These are phyloP conservation scores for Spathaspora hagerdaliae DNA, from an alignment of 805 yeast species.

Conservation along the genomic window DNA sequence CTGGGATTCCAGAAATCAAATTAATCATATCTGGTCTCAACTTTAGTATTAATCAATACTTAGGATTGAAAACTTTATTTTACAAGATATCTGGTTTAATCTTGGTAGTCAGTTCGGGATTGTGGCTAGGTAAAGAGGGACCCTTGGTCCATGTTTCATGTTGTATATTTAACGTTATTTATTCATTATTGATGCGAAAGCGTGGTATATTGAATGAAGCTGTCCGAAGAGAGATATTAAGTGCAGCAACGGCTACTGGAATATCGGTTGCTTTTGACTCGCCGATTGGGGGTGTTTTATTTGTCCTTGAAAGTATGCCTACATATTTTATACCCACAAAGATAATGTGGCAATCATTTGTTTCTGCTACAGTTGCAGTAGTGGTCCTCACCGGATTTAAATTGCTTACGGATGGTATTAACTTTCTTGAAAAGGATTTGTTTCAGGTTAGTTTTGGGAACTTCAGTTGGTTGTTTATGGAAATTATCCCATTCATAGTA, in stretches of 20 bases:
- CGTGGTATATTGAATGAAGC: slow-evolving; percentile 44
- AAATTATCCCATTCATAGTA: slow-evolving; percentile 65
- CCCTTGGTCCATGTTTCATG: slow-evolving; percentile 80
- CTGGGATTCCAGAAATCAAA: slow-evolving; percentile 76
- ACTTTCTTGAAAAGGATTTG: slow-evolving; percentile 43
- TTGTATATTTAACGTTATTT: slow-evolving; percentile 43
- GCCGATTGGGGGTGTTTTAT: slow-evolving; percentile 84
- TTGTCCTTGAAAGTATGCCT: slow-evolving; percentile 66
- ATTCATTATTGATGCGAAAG: slow-evolving; percentile 13
- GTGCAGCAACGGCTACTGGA: slow-evolving; percentile 81
- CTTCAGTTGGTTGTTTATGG: slow-evolving; percentile 69
- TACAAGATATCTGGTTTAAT: slow-evolving; percentile 56
- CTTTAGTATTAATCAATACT: slow-evolving; percentile 41
- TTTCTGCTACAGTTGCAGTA: slow-evolving; percentile 71
- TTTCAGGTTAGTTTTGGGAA: slow-evolving; percentile 66
- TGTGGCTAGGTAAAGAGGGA: slow-evolving; percentile 85
- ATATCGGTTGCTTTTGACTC: slow-evolving; percentile 82
- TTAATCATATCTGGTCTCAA: slow-evolving; percentile 64
- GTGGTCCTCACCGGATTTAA: slow-evolving; percentile 47
- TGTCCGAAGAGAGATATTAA: slow-evolving; percentile 56
- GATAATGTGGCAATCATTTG: slow-evolving; percentile 80
- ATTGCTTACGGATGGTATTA: slow-evolving; percentile 35
- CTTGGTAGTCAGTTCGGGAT: slow-evolving; percentile 67
- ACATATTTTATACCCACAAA: slow-evolving; percentile 59
- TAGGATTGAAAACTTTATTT: slow-evolving; percentile 49